A percentile compares a stretch with the other conserved stretches of the same genome.
phyloP scores from a whole-genome alignment of 2,329 filamentous ascomycete species.

The Exophiala spinifera region DNA sequence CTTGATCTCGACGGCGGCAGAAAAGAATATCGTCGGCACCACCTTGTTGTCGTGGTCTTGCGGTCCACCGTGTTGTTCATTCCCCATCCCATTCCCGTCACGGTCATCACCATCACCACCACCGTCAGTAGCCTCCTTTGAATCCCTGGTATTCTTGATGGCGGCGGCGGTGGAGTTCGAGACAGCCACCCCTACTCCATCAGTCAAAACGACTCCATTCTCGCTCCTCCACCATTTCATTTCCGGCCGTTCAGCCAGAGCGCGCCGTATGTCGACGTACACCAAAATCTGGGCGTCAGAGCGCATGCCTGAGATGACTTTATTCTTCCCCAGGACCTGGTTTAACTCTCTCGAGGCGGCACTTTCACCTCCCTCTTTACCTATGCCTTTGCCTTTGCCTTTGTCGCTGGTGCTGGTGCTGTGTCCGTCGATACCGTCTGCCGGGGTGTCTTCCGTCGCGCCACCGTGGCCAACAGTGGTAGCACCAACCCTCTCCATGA shows the following conservation, averaged over 20 bases:
- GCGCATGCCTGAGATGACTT: constrained; percentile 77
- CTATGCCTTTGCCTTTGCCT: constrained; percentile 42
- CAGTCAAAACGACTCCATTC: constrained; percentile 68
- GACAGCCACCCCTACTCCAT: constrained; percentile 36
- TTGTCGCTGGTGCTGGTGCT: no score
- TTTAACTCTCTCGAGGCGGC: constrained; percentile 1
- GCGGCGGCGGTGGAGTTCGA: no score
- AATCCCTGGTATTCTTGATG: no score
- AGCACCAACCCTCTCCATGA: constrained; percentile 28
- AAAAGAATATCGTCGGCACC: constrained; percentile 66
- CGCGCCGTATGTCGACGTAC: constrained; percentile 68
- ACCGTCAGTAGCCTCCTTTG: no score
- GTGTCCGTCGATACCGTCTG: no score
- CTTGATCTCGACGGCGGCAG: constrained; percentile 69
- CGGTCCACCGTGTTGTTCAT: constrained; percentile 1
- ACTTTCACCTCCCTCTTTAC: no score
- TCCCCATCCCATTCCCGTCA: no score
- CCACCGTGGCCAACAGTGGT: no score
- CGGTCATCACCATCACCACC: no score
- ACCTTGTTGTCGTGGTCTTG: constrained; percentile 33
- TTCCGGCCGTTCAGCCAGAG: constrained; percentile 49
- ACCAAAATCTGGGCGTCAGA: constrained; percentile 72
- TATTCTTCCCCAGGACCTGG: constrained; percentile 23
- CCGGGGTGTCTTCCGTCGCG: no score
- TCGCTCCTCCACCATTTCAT: constrained; percentile 75